phyloP scores from a whole-genome alignment of 2,329 filamentous ascomycete species.

The Magnaporthiopsis incrustans region DNA sequence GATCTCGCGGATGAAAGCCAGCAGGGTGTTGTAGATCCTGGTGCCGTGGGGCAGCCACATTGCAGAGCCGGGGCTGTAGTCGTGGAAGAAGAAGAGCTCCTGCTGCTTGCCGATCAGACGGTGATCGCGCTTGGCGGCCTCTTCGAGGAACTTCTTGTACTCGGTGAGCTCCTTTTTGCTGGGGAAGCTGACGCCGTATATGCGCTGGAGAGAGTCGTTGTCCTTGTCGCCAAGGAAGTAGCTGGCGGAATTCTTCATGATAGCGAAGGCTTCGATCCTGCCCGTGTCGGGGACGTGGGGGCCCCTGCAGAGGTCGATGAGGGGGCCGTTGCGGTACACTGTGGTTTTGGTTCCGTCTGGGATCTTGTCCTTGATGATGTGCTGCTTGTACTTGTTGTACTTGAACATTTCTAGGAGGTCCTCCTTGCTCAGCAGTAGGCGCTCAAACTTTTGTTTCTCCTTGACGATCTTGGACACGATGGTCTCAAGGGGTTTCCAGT shows the following conservation, averaged over 20 bases:
- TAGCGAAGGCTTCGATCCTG: conserved; percentile 88
- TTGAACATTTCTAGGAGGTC: conserved; percentile 93
- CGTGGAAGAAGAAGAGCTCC: conserved; percentile 95
- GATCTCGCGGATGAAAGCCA: conserved; percentile 72
- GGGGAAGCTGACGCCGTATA: conserved; percentile 91
- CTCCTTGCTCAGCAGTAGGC: conserved; percentile 80
- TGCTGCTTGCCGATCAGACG: conserved; percentile 90
- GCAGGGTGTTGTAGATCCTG: conserved; percentile 24
- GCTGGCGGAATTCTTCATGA: conserved; percentile 61
- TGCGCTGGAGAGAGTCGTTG: conserved; percentile 92
- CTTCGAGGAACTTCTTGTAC: conserved; percentile 90
- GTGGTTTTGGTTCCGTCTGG: conserved; percentile 83
- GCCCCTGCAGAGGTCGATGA: conserved; percentile 92
- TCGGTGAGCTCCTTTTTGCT: conserved; percentile 93
- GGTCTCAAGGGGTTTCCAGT: conserved; percentile 79
- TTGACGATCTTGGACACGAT: conserved; percentile 81
- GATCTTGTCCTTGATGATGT: conserved; percentile 93
- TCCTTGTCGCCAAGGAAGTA: conserved; percentile 93
- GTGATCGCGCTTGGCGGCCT: conserved; percentile 97
- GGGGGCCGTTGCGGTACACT: conserved; percentile 85
- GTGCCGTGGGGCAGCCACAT: conserved; percentile 85
- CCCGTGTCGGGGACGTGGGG: conserved; percentile 92
- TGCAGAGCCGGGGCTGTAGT: conserved; percentile 82
- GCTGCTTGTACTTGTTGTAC: conserved; percentile 97
- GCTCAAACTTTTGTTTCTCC: conserved; percentile 93